Evolutionary conservation across 176 grass and related monocot genomes (phyloP).

Genomic region (Aegilops tauschii): DNA sequence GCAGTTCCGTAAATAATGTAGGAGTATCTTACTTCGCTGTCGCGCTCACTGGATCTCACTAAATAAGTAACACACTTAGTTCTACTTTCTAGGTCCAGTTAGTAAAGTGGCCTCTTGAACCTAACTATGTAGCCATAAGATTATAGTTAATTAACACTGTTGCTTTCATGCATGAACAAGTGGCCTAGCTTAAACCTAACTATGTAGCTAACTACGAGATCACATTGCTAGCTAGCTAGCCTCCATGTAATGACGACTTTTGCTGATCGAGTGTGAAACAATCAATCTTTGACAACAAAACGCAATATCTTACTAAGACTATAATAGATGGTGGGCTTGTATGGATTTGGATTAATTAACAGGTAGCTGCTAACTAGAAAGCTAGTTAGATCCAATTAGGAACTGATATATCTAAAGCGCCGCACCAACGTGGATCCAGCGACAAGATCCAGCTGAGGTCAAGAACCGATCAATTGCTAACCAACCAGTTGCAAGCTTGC

Average conservation of each 20-base stretch:
- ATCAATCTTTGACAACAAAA: constrained; percentile 39
- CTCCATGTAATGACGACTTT: constrained; percentile 24
- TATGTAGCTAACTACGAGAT: constrained; percentile 12
- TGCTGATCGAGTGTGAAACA: constrained; percentile 29
- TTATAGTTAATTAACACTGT: constrained; percentile 19
- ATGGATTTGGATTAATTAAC: constrained; percentile 12
- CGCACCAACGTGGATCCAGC: not conserved
- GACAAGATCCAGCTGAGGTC: constrained; percentile 12
- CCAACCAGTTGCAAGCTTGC: constrained; percentile 21
- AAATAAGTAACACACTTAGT: constrained; percentile 22
- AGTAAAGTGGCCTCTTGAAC: constrained; percentile 19
- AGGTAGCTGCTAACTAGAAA: constrained; percentile 12
- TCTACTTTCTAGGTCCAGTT: constrained; percentile 10
- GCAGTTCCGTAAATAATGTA: constrained; percentile 11
- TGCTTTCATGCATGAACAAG: not conserved
- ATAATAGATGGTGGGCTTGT: constrained; percentile 13
- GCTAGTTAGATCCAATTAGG: constrained; percentile 13
- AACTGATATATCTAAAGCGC: constrained; percentile 34
- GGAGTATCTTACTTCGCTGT: constrained; percentile 14
- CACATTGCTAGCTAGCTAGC: not conserved
- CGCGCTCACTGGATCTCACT: constrained; percentile 37
- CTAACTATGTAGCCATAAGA: constrained; percentile 31
- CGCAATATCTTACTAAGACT: constrained; percentile 37
- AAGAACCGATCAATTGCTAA: constrained; percentile 11
- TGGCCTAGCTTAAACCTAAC: not conserved